These are phyloP conservation scores for Mortierella sp. DNA, from an alignment of 371 early-diverging fungal genomes.

Conservation along the genomic window DNA sequence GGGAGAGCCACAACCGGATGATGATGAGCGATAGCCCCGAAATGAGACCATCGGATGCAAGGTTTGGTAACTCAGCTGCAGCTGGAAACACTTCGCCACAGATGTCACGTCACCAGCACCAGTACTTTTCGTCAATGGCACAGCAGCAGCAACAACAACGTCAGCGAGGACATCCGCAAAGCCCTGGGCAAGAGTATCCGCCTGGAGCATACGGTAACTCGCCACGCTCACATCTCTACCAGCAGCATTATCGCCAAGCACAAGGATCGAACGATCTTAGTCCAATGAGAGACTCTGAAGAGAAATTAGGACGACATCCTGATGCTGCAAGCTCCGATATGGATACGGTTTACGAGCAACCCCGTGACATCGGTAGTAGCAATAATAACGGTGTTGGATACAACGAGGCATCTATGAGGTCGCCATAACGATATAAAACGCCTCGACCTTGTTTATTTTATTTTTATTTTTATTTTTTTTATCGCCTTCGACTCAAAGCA, in stretches of 20 bases:
- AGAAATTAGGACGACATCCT: conserved; percentile 5
- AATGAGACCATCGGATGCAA: conserved; percentile 7
- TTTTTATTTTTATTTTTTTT: not conserved
- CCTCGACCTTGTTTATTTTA: not conserved
- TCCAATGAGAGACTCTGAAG: not conserved
- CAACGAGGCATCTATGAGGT: conserved; percentile 27
- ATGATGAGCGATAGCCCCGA: conserved; percentile 33
- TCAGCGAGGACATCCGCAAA: conserved; percentile 14
- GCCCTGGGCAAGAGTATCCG: conserved; percentile 13
- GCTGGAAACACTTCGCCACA: conserved; percentile 5
- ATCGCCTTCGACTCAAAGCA: too few species aligned
- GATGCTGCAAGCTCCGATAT: conserved; percentile 12
- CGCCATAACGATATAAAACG: conserved; percentile 15
- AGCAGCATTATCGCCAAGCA: not conserved
- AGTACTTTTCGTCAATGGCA: conserved; percentile 18
- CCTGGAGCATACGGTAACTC: conserved; percentile 2
- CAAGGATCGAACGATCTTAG: not conserved
- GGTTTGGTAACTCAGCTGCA: not conserved
- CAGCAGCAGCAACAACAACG: conserved; percentile 21
- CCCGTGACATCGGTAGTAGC: conserved; percentile 2
- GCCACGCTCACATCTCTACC: not conserved
- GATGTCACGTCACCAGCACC: conserved; percentile 10
- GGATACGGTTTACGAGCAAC: conserved; percentile 21
- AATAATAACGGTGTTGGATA: conserved; percentile 8
- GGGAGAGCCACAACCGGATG: conserved; percentile 1